Conservation (phyloP, 1,139 yeast species). For the Candida sp. region DNA sequence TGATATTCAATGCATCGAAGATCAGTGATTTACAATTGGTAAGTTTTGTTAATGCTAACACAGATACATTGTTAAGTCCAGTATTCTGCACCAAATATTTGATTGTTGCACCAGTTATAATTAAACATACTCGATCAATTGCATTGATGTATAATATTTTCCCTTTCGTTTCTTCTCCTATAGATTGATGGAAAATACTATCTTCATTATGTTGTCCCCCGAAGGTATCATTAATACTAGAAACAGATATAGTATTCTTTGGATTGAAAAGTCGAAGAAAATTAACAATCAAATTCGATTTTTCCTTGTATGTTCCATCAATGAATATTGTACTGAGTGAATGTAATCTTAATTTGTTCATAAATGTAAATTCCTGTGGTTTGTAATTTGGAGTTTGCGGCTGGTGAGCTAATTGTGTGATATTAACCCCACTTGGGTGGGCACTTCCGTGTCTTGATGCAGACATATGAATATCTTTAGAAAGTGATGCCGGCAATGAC, state of each 20-base stretch:
- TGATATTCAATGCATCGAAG: not conserved
- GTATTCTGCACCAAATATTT: slow-evolving; percentile 15
- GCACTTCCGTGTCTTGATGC: slow-evolving; percentile 23
- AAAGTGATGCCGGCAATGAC: slow-evolving; percentile 19
- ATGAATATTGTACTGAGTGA: slow-evolving; percentile 23
- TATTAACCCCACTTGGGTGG: slow-evolving; percentile 18
- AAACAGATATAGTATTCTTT: slow-evolving; percentile 7
- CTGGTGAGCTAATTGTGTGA: slow-evolving; percentile 10
- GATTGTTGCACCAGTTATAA: slow-evolving; percentile 16
- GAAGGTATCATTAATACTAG: slow-evolving; percentile 4
- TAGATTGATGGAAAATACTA: slow-evolving; percentile 2
- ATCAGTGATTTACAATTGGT: slow-evolving; percentile 1
- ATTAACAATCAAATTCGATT: slow-evolving; percentile 19
- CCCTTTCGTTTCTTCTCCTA: slow-evolving; percentile 11
- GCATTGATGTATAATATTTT: slow-evolving; percentile 14
- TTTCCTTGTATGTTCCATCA: slow-evolving; percentile 34
- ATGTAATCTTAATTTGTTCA: slow-evolving; percentile 11
- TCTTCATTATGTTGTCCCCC: slow-evolving; percentile 2
- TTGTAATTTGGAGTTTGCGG: slow-evolving; percentile 5
- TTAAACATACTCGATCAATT: slow-evolving; percentile 13
- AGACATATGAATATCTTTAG: slow-evolving; percentile 23
- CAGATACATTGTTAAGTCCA: slow-evolving; percentile 10
- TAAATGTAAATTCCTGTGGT: slow-evolving; percentile 8
- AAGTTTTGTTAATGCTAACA: not conserved
- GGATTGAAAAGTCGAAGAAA: slow-evolving; percentile 16